Percentiles rank a stretch among this genome's conserved stretches.
Conservation (phyloP, 352 stramenopile genomes). For the Phytophthora niederhauseri region DNA sequence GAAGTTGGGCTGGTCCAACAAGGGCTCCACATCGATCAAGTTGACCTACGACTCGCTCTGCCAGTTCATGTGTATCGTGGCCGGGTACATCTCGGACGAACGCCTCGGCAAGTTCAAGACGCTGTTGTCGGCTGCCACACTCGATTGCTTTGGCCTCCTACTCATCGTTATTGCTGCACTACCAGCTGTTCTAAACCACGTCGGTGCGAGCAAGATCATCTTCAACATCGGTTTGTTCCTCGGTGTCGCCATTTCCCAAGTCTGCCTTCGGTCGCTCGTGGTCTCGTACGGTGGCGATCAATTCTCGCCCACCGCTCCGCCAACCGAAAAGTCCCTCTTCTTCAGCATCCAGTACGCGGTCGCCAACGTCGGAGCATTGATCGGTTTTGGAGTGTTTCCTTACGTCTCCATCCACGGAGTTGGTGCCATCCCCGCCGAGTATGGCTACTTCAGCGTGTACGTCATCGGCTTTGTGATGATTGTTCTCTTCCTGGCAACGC, state of each 20-base stretch:
- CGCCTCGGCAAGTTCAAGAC: conserved; percentile 44
- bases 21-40: conserved; percentile 23
- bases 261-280: too few relatives aligned
- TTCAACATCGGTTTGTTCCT: too few relatives aligned
- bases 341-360: not conserved
- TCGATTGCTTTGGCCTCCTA: too few relatives aligned
- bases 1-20: conserved; percentile 44
- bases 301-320: too few relatives aligned
- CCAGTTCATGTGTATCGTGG: conserved; percentile 57
- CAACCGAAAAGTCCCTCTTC: not conserved
- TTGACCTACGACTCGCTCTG: conserved; percentile 56
- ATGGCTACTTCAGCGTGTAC: not conserved
- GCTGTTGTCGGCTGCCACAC: conserved; percentile 3
- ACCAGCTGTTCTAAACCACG: too few relatives aligned
- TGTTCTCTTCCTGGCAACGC: not conserved
- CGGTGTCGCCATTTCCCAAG: too few relatives aligned
- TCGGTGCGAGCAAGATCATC: too few relatives aligned
- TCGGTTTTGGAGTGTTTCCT: not conserved
- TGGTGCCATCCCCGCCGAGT: not conserved
- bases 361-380: not conserved
- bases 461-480: not conserved
- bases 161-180: too few relatives aligned
- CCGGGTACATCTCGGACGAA: conserved; percentile 59
- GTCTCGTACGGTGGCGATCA: too few relatives aligned
- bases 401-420: not conserved